A percentile compares a stretch with the other conserved stretches of the same genome.
phyloP scores from a whole-genome alignment of 1,139 yeast genomes.

The Arxiozyma slooffiae region DNA sequence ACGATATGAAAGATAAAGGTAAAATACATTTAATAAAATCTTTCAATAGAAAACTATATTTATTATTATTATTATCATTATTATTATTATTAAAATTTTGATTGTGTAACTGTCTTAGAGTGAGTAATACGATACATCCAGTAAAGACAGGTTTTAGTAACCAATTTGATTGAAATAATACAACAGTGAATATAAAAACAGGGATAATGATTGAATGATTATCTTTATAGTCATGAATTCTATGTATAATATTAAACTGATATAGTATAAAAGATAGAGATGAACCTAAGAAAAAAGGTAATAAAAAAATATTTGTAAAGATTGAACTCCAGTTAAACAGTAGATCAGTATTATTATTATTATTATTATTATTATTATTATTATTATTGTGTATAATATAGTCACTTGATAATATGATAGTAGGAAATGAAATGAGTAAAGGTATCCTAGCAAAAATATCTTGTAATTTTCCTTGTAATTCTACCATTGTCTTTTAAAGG shows the following conservation, averaged over 20 bases:
- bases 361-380: not conserved
- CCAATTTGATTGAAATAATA: conserved; percentile 15
- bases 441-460: conserved; percentile 29
- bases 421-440: conserved; percentile 32
- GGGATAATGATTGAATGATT: conserved; percentile 7
- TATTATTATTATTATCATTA: not conserved
- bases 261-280: conserved; percentile 7
- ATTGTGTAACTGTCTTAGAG: conserved; percentile 8
- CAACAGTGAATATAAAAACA: conserved; percentile 12
- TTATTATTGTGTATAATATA: conserved; percentile 18
- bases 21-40: not conserved
- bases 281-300: conserved; percentile 7
- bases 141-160: conserved; percentile 24
- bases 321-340: not conserved
- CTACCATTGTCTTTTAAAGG: not conserved
- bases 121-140: conserved; percentile 18
- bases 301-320: not conserved
- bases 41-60: not conserved
- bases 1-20: conserved; percentile 2
- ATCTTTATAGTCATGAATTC: not conserved
- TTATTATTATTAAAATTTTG: not conserved
- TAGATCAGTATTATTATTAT: not conserved
- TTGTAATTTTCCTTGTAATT: conserved; percentile 7
- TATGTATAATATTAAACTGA: not conserved
- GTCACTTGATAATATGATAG: conserved; percentile 29